Evolutionary conservation across 192 early-diverging fungal species (phyloP), one percentile per base, ranked within the genome.

Genomic region (Coemansia aciculifera): DNA sequence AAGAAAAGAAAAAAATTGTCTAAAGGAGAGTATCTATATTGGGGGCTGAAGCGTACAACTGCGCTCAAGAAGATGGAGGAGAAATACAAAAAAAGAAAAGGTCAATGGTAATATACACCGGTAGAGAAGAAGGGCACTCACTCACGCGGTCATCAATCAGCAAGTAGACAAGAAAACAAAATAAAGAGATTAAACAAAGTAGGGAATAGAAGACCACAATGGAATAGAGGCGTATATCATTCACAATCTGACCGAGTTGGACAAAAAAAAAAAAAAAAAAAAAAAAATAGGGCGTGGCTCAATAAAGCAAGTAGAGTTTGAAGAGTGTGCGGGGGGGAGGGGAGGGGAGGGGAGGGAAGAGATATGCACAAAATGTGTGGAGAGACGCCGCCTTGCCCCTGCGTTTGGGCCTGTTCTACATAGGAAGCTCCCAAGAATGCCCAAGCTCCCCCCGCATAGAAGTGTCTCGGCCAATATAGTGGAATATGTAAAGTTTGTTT

Each of bases 161-260:
- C 49, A 52, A 29, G 15, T 42, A 68, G 32, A 60, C 44, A 37
- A 38, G 39, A 37, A 21, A 24, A 40, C 27, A 32, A 65, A 23
- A 43, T 44, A 59, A 10, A 56, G 46, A 48, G 46, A 48, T 48
- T 48, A 51, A 59, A 44, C 29, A 57, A 44, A 63, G 21, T 40
- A 19, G 37, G 13, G 27, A 64, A 7, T 24, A 23, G 13, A 27
- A 54, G 13, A 31, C n/a, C 12, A 31, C 29, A 36, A 34, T 34
- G 13, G 32, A 59, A 59, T 21, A 54, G 29, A 59, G 56, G 52
- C 23, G 29, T 31, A 32, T 56, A 59, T 36, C 17, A 36, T n/a
- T 31, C 8, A 59, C 56, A 48, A 48, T 48, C 19, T 48, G 19
- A 1, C 8, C 46, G n/a, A 23, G 39, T 40, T 40, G 39, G 39